Conservation (phyloP, 2,329 filamentous ascomycete genomes). For the Chalara sp. region DNA sequence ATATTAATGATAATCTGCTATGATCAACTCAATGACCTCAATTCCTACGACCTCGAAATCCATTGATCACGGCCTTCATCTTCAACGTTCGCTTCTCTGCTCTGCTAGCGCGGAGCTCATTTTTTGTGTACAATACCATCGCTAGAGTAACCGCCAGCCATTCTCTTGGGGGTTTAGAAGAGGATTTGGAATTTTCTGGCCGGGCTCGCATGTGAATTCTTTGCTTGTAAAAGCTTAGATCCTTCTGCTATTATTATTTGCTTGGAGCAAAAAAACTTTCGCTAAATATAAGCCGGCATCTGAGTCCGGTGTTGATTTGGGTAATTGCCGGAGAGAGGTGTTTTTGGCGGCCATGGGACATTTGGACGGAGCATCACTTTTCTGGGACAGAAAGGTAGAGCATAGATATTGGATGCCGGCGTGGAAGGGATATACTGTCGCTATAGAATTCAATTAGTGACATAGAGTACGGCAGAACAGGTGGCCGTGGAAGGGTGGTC, state of each 20-base stretch:
- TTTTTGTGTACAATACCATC: constrained; percentile 19
- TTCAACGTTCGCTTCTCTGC: constrained; percentile 8
- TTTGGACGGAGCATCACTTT: too few species aligned
- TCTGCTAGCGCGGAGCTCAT: background rate
- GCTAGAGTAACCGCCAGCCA: constrained; percentile 25
- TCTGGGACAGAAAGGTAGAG: too few species aligned
- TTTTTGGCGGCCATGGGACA: too few species aligned
- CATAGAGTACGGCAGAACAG: too few species aligned
- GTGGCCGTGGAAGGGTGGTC: too few species aligned
- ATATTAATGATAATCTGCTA: constrained; percentile 20
- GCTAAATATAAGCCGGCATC: background rate
- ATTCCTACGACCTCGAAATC: constrained; percentile 4
- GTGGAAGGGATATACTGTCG: background rate
- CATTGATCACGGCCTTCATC: constrained; percentile 11
- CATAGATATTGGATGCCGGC: background rate
- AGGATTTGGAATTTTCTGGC: too few species aligned
- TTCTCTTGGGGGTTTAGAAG: too few species aligned
- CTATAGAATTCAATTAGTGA: background rate
- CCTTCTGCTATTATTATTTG: background rate
- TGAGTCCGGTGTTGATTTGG: background rate
- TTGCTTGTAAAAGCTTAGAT: too few species aligned
- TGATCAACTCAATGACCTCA: constrained; percentile 1
- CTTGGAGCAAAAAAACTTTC: background rate
- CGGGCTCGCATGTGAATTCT: too few species aligned
- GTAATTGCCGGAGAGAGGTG: background rate